phyloP scores from a whole-genome alignment of 1,284 basidiomycete genomes.

The Afroboletus lepidellus region DNA sequence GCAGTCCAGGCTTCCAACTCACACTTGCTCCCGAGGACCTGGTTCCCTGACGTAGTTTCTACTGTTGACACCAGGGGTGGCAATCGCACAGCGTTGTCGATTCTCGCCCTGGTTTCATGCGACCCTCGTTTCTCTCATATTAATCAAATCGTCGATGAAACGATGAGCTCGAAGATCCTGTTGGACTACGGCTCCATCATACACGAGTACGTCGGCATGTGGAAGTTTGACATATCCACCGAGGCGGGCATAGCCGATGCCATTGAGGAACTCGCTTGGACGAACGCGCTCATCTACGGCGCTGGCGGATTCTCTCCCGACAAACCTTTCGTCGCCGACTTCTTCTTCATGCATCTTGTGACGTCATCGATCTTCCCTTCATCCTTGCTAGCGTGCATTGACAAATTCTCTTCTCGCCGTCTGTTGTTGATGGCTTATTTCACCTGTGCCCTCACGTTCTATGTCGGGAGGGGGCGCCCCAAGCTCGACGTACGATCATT shows the following conservation, averaged over 20 bases:
- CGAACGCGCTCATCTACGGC: slow-evolving; percentile 41
- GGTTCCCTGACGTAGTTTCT: slow-evolving; percentile 21
- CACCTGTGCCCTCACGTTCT: slow-evolving; percentile 35
- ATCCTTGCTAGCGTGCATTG: slow-evolving; percentile 31
- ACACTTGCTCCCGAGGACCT: slow-evolving; percentile 17
- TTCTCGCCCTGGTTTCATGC: slow-evolving; percentile 46
- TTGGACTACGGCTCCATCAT: slow-evolving; percentile 41
- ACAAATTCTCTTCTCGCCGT: slow-evolving; percentile 31
- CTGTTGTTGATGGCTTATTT: slow-evolving; percentile 43
- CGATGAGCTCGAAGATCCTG: slow-evolving; percentile 29
- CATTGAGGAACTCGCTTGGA: slow-evolving; percentile 43
- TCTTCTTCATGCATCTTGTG: slow-evolving; percentile 46
- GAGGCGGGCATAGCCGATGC: slow-evolving; percentile 33
- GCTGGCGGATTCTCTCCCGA: slow-evolving; percentile 38
- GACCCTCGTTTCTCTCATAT: slow-evolving; percentile 38
- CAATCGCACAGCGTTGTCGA: slow-evolving; percentile 41
- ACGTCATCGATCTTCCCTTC: slow-evolving; percentile 47
- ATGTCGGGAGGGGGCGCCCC: slow-evolving; percentile 41
- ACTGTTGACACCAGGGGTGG: slow-evolving; percentile 11
- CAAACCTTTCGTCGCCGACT: slow-evolving; percentile 41
- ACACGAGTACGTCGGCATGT: slow-evolving; percentile 45
- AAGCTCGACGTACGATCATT: slow-evolving; percentile 37
- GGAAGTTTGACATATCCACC: slow-evolving; percentile 42
- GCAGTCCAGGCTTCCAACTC: slow-evolving; percentile 37
- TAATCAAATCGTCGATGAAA: slow-evolving; percentile 16